A percentile compares a stretch with the other conserved stretches of the same genome.
phyloP scores from a whole-genome alignment of 176 grass and related monocot species.

The Zoysia japonica region DNA sequence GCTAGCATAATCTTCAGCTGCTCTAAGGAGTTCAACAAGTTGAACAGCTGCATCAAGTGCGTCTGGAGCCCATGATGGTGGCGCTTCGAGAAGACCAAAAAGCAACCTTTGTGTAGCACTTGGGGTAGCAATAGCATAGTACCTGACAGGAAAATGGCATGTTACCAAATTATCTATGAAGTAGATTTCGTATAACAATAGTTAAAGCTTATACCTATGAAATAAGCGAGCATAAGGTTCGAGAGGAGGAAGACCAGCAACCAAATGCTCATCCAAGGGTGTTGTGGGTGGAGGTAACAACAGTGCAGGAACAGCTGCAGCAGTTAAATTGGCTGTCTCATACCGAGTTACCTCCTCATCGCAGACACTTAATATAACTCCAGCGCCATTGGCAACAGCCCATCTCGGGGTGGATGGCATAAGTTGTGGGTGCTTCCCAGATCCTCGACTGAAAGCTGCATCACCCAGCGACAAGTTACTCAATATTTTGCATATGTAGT shows the following conservation, averaged over 20 bases:
- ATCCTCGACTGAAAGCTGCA: conserved; percentile 84
- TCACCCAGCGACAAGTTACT: not conserved
- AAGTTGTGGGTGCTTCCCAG: conserved; percentile 98
- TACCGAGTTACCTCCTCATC: conserved; percentile 93
- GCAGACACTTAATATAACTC: conserved; percentile 97
- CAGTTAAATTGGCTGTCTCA: conserved; percentile 95
- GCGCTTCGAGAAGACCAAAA: conserved; percentile 97
- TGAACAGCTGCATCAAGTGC: conserved; percentile 99
- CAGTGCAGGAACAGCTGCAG: conserved; percentile 96
- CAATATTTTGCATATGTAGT: conserved; percentile 1
- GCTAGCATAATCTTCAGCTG: conserved; percentile 92
- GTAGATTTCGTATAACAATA: conserved; percentile 4
- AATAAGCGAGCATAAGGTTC: conserved; percentile 97
- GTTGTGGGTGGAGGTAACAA: conserved; percentile 91
- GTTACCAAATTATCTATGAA: conserved; percentile 22
- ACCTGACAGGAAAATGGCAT: conserved; percentile 54
- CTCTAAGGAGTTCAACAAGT: conserved; percentile 98
- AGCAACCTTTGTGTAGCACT: conserved; percentile 94
- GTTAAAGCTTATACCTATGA: conserved; percentile 66
- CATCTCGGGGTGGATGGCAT: conserved; percentile 99
- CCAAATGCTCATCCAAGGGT: conserved; percentile 95
- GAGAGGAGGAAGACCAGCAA: conserved; percentile 84
- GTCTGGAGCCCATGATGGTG: conserved; percentile 99
- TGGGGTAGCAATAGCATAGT: conserved; percentile 97
- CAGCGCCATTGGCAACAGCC: conserved; percentile 99